Percentiles rank a stretch among this genome's conserved stretches.
phyloP scores from a whole-genome alignment of 176 grass and related monocot species.

The Carex myosuroides region DNA sequence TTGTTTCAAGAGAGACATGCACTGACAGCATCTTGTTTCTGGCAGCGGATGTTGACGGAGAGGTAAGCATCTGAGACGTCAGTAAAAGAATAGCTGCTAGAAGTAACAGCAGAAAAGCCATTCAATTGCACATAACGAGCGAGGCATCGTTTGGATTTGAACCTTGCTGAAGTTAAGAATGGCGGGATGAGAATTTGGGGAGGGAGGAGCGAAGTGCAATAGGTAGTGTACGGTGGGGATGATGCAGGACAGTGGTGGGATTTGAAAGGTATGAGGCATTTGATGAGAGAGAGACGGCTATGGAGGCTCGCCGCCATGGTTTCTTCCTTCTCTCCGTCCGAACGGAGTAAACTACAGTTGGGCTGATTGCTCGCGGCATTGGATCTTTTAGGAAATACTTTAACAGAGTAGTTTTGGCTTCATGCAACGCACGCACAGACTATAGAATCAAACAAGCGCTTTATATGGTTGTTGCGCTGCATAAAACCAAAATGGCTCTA shows the following conservation, averaged over 20 bases:
- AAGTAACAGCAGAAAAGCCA: background rate
- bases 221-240: background rate
- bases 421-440: too few species aligned
- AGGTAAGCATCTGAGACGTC: constrained; percentile 39
- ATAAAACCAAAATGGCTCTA: too few species aligned
- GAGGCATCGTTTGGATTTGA: background rate
- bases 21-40: constrained; percentile 61
- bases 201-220: background rate
- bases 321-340: background rate
- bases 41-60: constrained; percentile 59
- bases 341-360: too few species aligned
- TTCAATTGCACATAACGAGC: background rate
- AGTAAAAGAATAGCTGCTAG: background rate
- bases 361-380: too few species aligned
- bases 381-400: too few species aligned
- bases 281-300: background rate
- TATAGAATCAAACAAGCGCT: too few species aligned
- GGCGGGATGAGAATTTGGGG: background rate
- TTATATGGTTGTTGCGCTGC: too few species aligned
- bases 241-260: background rate
- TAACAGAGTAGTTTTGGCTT: too few species aligned
- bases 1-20: background rate
- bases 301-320: constrained; percentile 6
- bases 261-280: constrained; percentile 5
- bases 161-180: background rate